Conservation (phyloP, 768 basidiomycete species). For the Phylloporus sp. region DNA sequence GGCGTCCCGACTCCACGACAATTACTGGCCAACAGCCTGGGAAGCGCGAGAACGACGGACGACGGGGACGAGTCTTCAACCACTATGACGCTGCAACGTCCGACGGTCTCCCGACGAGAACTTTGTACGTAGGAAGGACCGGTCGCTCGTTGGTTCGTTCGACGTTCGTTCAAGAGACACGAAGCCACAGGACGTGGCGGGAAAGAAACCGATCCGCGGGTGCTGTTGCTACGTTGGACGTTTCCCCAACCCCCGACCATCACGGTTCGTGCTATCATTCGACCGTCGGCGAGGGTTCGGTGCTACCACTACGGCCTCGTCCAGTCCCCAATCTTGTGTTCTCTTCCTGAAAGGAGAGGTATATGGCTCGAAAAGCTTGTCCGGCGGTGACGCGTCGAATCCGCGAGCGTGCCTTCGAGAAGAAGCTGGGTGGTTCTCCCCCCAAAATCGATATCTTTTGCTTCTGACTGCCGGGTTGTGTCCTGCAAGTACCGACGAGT, state of each 20-base stretch:
- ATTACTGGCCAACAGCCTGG: too few species aligned
- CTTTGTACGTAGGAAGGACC: not conserved
- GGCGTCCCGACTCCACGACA: too few species aligned
- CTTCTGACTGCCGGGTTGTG: not conserved
- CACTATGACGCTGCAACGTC: not conserved
- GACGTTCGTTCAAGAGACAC: too few species aligned
- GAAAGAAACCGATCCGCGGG: not conserved
- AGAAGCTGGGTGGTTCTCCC: not conserved
- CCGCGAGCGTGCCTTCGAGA: not conserved
- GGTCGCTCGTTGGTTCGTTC: not conserved
- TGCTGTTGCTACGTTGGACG: not conserved
- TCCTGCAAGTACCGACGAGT: not conserved
- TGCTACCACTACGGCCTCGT: too few species aligned
- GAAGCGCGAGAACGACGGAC: not conserved
- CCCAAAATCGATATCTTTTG: not conserved
- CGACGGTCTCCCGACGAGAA: too few species aligned
- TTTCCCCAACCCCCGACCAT: not conserved
- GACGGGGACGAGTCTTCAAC: not conserved
- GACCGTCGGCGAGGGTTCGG: not conserved
- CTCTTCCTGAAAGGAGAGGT: slow-evolving; percentile 1
- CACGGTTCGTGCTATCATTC: not conserved
- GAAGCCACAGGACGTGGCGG: not conserved
- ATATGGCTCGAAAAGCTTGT: not conserved
- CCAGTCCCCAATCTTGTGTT: too few species aligned
- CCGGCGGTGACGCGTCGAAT: not conserved